These are phyloP conservation scores for Fusarium albidum DNA, from an alignment of 2,329 filamentous ascomycete species.

Conservation along the genomic window DNA sequence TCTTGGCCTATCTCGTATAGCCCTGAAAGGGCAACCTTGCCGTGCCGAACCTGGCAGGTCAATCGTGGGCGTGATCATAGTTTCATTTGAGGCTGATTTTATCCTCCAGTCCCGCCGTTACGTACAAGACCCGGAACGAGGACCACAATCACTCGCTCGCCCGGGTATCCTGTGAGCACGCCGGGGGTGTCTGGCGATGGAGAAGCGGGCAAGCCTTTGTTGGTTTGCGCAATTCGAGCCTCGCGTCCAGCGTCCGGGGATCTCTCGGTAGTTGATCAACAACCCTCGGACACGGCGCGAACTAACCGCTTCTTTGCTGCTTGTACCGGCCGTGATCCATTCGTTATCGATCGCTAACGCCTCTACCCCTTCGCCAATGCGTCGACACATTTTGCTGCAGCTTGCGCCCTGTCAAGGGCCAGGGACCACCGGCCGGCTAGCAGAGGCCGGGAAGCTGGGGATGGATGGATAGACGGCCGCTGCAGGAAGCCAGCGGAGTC, in stretches of 20 bases:
- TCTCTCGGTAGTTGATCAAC: constrained; percentile 12
- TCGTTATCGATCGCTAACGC: constrained; percentile 12
- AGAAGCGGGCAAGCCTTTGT: constrained; percentile 5
- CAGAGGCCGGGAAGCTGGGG: constrained; percentile 10
- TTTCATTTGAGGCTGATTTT: background rate
- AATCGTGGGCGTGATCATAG: background rate
- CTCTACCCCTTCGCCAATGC: constrained; percentile 1
- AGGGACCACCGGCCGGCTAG: constrained; percentile 1
- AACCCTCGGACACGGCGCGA: constrained; percentile 3
- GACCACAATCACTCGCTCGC: no score
- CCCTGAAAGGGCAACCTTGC: background rate
- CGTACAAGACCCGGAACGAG: no score
- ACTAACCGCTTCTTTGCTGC: constrained; percentile 2
- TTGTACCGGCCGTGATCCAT: constrained; percentile 1
- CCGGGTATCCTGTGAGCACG: background rate
- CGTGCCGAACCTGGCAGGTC: background rate
- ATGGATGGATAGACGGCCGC: constrained; percentile 12
- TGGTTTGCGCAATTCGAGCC: constrained; percentile 13
- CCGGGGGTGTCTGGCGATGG: background rate
- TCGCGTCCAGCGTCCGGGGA: constrained; percentile 13
- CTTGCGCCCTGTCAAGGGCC: constrained; percentile 7
- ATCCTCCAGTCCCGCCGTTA: background rate
- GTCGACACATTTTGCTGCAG: constrained; percentile 7
- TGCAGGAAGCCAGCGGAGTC: constrained; percentile 7
- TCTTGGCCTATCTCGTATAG: background rate